These are phyloP conservation scores for Pichiaceae sp. DNA, from an alignment of 1,139 yeast genomes.

Conservation along the genomic window DNA sequence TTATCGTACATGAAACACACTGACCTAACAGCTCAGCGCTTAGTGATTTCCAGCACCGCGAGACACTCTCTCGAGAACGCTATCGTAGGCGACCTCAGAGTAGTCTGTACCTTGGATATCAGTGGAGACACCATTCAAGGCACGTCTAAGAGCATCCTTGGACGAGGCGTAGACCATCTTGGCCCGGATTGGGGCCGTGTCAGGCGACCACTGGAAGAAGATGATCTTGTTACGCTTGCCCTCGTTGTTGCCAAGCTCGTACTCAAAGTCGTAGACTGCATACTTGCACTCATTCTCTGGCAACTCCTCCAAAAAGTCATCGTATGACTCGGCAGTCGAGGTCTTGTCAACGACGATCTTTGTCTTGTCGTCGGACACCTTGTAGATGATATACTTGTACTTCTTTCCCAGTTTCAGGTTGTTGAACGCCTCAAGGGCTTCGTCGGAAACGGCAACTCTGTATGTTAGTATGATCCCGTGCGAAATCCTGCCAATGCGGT, in stretches of 20 bases:
- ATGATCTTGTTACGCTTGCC: slow-evolving; percentile 95
- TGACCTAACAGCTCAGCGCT: too few relatives aligned
- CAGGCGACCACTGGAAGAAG: slow-evolving; percentile 97
- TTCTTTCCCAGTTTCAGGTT: slow-evolving; percentile 93
- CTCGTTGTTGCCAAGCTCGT: slow-evolving; percentile 81
- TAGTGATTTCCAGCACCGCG: slow-evolving; percentile 74
- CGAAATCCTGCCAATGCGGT: too few relatives aligned
- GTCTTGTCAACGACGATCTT: slow-evolving; percentile 86
- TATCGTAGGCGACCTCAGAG: slow-evolving; percentile 91
- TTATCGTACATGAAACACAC: too few relatives aligned
- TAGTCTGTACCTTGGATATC: slow-evolving; percentile 98
- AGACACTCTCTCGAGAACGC: slow-evolving; percentile 84
- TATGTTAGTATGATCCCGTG: not conserved
- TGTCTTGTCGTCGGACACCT: slow-evolving; percentile 77
- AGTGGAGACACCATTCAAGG: slow-evolving; percentile 87
- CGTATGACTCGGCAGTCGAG: slow-evolving; percentile 61
- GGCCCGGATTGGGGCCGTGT: slow-evolving; percentile 86
- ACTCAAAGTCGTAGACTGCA: slow-evolving; percentile 95
- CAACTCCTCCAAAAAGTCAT: slow-evolving; percentile 71
- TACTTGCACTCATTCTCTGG: slow-evolving; percentile 97
- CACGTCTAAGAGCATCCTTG: slow-evolving; percentile 95
- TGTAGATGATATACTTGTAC: slow-evolving; percentile 72
- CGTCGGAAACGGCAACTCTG: slow-evolving; percentile 93
- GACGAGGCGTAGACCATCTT: slow-evolving; percentile 98
- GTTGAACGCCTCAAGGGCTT: slow-evolving; percentile 86